Evolutionary conservation across 345 rosid genomes (phyloP).

Genomic region (Acer negundo): DNA sequence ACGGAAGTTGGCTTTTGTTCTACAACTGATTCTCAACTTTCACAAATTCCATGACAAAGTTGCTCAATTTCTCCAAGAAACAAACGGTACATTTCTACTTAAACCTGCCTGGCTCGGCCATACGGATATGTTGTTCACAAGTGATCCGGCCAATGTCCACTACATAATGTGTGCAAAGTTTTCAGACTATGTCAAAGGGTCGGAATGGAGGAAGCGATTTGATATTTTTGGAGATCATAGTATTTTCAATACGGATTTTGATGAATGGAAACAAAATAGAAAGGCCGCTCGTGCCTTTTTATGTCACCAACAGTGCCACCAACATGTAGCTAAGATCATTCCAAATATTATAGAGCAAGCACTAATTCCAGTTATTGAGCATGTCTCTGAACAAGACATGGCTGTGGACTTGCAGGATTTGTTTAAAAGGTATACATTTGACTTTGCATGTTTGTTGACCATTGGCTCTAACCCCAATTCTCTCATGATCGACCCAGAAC

Average conservation of each 20-base stretch:
- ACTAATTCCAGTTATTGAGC: slow-evolving; percentile 18
- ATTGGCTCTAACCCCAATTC: slow-evolving; percentile 6
- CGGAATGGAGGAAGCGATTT: neutral
- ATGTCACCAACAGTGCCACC: neutral
- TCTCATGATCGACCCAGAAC: neutral
- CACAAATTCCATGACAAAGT: slow-evolving; percentile 20
- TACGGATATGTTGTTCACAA: slow-evolving; percentile 7
- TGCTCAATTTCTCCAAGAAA: neutral
- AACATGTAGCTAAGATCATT: slow-evolving; percentile 3
- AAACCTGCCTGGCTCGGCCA: slow-evolving; percentile 15
- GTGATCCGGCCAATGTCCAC: slow-evolving; percentile 21
- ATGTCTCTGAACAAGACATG: neutral
- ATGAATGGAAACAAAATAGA: neutral
- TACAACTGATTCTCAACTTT: neutral
- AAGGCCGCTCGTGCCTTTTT: slow-evolving; percentile 14
- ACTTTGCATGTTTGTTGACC: slow-evolving; percentile 11
- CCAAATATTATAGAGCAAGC: slow-evolving; percentile 9
- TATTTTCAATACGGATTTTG: neutral
- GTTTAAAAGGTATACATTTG: slow-evolving; percentile 26
- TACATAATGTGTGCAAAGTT: slow-evolving; percentile 28
- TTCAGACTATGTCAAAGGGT: neutral
- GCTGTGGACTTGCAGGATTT: slow-evolving; percentile 19
- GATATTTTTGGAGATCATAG: neutral
- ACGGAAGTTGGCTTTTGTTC: neutral
- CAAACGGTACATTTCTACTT: neutral